A percentile compares a stretch with the other conserved stretches of the same genome.
Evolutionary conservation across 441 rosid species (phyloP).

Genomic region (Dalechampia spathulata): DNA sequence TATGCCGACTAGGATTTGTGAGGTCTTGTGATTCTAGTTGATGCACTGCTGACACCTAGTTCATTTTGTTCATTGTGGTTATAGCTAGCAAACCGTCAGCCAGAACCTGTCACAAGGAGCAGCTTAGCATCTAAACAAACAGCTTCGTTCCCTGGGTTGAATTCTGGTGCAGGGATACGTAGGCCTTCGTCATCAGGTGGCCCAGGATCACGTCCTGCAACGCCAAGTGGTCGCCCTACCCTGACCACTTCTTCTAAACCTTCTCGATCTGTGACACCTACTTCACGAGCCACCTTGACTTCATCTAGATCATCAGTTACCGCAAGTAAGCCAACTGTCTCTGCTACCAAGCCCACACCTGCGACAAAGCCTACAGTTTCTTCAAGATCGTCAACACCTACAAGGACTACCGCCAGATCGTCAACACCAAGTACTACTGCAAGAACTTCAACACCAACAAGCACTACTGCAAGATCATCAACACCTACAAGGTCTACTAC

Average conservation of each 20-base stretch:
- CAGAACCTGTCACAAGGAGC: slow-evolving; percentile 50
- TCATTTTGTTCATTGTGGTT: slow-evolving; percentile 17
- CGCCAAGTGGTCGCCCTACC: slow-evolving; percentile 75
- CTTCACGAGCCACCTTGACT: slow-evolving; percentile 60
- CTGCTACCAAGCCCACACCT: slow-evolving; percentile 40
- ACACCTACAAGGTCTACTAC: slow-evolving; percentile 69
- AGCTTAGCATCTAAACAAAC: slow-evolving; percentile 55
- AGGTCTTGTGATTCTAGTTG: slow-evolving; percentile 10
- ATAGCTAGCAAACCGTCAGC: slow-evolving; percentile 65
- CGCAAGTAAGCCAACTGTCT: slow-evolving; percentile 31
- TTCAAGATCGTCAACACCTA: slow-evolving; percentile 58
- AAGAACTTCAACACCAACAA: too few species aligned
- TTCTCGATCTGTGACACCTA: slow-evolving; percentile 78
- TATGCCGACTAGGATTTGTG: background rate
- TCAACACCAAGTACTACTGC: background rate
- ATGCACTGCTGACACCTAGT: slow-evolving; percentile 8
- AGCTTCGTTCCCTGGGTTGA: slow-evolving; percentile 63
- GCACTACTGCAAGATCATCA: slow-evolving; percentile 45
- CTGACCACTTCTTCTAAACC: slow-evolving; percentile 49
- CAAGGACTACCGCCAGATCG: slow-evolving; percentile 71
- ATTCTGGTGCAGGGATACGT: slow-evolving; percentile 45
- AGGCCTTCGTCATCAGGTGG: slow-evolving; percentile 96
- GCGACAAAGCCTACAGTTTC: slow-evolving; percentile 23
- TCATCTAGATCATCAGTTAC: slow-evolving; percentile 47
- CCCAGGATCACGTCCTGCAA: slow-evolving; percentile 84